Base-by-base conservation (phyloP, 306 rosid species). In the Sophora flavescens region DNA sequence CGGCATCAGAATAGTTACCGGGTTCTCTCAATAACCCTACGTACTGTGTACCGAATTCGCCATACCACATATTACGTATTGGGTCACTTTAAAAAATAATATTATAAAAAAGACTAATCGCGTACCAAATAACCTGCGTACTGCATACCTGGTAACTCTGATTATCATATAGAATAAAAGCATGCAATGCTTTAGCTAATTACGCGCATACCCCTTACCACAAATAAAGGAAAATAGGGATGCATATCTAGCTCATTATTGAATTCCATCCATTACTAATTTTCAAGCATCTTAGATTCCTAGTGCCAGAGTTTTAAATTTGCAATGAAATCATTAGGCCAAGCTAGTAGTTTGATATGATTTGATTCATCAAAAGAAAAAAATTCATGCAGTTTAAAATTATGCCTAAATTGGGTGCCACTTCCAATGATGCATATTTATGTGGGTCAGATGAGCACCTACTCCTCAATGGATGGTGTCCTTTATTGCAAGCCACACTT, bases 401-500 rank as follows among this genome's bases (percentile, higher is more conserved):
- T 77, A 35, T 72, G 45, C 44, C 51, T 42, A 52, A 42, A 17
- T 83, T 54, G 14, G 50, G 13, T 67, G 36, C 35, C 30, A 28
- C 30, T 28, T 1, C 30, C 26, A 16, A 51, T 56, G 28, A 36
- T 18, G 15, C 26, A 35, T 38, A 14, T 74, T 36, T 22, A 30
- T 71, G 16, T 73, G 30, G 61, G 63, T 58, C 78, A 95, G 99
- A 95, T 95, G 97, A 78, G 85, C 86, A 95, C 93, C 86, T 92
- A 95, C 90, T 95, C 99, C 70, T 95, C 93, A 52, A 95, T 95
- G 99, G 97, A 95, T 79, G 99, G 99, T 44, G 72, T 92, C 81
- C 97, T 95, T 64, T 95, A 84, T 60, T 95, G 99, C 92, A 92
- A 83, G 76, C 50, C 92, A 64, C 99, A 95, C 73, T 95, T 95